Evolutionary conservation across 1,284 basidiomycete genomes (phyloP).

Genomic region (Malassezia globosa): DNA sequence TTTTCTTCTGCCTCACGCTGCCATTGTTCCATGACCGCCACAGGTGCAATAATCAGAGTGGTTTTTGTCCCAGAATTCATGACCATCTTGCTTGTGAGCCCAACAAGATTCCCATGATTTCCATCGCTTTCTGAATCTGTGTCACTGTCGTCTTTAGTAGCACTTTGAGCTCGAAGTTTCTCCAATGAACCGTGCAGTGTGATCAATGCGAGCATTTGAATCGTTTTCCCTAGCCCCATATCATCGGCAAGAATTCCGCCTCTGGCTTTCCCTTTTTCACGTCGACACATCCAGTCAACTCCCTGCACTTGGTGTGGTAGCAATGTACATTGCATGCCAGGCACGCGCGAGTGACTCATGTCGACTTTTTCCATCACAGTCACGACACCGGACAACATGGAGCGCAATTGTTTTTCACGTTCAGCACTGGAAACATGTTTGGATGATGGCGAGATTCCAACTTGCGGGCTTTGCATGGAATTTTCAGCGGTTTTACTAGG

Average conservation of each 20-base stretch:
- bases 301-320: slow-evolving; percentile 79
- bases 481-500: neutral
- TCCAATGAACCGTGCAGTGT: slow-evolving; percentile 46
- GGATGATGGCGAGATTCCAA: neutral
- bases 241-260: slow-evolving; percentile 74
- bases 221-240: slow-evolving; percentile 68
- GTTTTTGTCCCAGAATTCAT: slow-evolving; percentile 16
- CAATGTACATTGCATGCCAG: slow-evolving; percentile 55
- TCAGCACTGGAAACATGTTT: slow-evolving; percentile 21
- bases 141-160: neutral
- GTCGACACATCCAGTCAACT: slow-evolving; percentile 71
- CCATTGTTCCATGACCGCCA: slow-evolving; percentile 80
- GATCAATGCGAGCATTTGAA: slow-evolving; percentile 76
- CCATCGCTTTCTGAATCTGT: neutral
- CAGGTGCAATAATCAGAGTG: slow-evolving; percentile 45
- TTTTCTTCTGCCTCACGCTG: slow-evolving; percentile 71
- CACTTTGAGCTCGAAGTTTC: neutral
- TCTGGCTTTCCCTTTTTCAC: slow-evolving; percentile 60
- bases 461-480: neutral
- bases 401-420: slow-evolving; percentile 31
- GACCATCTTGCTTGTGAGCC: slow-evolving; percentile 4
- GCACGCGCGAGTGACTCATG: slow-evolving; percentile 13
- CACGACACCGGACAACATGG: slow-evolving; percentile 32
- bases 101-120: slow-evolving; percentile 6
- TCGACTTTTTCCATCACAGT: slow-evolving; percentile 23